These are phyloP conservation scores for Pseudocercospora eumusae DNA, from an alignment of 2,329 filamentous ascomycete genomes.

Conservation along the genomic window DNA sequence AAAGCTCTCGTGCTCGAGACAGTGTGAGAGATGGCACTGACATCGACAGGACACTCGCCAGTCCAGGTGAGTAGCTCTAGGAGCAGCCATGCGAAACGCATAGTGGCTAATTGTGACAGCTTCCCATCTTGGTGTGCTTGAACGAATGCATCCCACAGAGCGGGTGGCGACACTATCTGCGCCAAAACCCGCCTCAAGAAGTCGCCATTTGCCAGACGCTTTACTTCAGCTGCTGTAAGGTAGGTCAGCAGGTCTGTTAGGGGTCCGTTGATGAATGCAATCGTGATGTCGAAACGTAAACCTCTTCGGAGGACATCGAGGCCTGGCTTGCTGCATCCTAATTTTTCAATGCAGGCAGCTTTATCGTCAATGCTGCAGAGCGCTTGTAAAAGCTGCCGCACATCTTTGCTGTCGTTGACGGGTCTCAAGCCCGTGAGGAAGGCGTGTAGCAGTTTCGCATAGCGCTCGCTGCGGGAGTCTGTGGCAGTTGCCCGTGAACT, in stretches of 20 bases:
- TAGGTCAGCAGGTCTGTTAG: slow-evolving; percentile 16
- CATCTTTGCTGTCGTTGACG: neutral
- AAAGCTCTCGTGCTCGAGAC: neutral
- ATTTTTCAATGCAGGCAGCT: neutral
- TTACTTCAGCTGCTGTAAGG: neutral
- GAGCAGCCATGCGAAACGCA: neutral
- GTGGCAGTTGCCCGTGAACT: neutral
- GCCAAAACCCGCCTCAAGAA: neutral
- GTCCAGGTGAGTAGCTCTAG: neutral
- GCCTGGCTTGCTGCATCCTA: slow-evolving; percentile 43
- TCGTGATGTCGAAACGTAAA: slow-evolving; percentile 49
- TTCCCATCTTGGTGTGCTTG: neutral
- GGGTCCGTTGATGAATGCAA: slow-evolving; percentile 49
- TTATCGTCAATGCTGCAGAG: neutral
- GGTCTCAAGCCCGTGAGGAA: neutral
- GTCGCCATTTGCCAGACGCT: neutral
- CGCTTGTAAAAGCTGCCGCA: neutral
- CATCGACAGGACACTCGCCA: neutral
- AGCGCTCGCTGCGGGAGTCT: neutral
- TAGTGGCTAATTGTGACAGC: neutral
- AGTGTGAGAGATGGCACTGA: neutral
- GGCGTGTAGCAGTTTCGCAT: neutral
- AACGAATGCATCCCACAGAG: neutral
- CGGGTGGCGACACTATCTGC: neutral
- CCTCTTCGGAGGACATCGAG: slow-evolving; percentile 44